Percentiles rank a stretch among this genome's conserved stretches.
Evolutionary conservation across 192 early-diverging fungal species (phyloP).

Genomic region (Backusella sp.): DNA sequence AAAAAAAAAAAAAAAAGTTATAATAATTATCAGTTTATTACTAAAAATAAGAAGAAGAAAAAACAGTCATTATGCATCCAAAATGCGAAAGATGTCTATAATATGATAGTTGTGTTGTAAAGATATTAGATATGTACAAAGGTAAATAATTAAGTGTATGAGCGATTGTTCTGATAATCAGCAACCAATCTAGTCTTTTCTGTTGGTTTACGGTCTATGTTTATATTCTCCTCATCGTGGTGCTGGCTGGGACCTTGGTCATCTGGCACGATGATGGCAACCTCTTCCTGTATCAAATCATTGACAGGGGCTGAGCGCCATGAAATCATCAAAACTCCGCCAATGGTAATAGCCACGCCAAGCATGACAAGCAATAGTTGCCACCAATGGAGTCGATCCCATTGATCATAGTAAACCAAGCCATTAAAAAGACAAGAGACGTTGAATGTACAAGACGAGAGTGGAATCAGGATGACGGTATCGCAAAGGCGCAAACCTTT

Average conservation of each 20-base stretch:
- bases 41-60: neutral
- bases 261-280: constrained; percentile 2
- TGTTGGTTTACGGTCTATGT: constrained; percentile 1
- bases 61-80: neutral
- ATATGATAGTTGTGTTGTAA: neutral
- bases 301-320: constrained; percentile 36
- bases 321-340: constrained; percentile 67
- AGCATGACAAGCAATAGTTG: constrained; percentile 66
- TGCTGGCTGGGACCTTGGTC: constrained; percentile 4
- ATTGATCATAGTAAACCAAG: constrained; percentile 78
- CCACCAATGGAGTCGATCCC: constrained; percentile 54
- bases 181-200: neutral
- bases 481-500: constrained; percentile 70
- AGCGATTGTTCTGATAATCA: neutral
- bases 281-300: constrained; percentile 16
- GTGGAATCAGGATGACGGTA: constrained; percentile 71
- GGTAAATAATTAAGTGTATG: neutral
- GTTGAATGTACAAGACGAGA: constrained; percentile 75
- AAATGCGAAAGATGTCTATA: neutral
- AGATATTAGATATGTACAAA: neutral
- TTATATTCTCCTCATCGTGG: constrained; percentile 7
- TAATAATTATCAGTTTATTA: neutral
- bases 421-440: constrained; percentile 73
- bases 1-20: neutral
- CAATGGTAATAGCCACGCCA: constrained; percentile 61